phyloP scores from a whole-genome alignment of 495 filamentous ascomycete genomes.

The Daldinia concentrica region DNA sequence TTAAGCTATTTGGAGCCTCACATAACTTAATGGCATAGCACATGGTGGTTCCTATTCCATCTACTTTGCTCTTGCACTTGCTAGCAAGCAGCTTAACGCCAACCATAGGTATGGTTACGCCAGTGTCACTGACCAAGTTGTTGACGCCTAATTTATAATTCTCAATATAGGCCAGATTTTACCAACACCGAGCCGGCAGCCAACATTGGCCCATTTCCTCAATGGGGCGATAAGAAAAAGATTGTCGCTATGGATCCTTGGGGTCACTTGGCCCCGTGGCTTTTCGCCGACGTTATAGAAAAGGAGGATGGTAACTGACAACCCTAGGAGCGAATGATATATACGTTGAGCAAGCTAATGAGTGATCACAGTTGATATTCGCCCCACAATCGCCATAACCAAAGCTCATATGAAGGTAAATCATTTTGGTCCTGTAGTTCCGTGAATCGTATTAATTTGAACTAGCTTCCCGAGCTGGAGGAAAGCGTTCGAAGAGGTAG shows the following conservation, averaged over 20 bases:
- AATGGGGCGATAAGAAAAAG: conserved; percentile 92
- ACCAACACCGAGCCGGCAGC: conserved; percentile 93
- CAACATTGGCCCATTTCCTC: conserved; percentile 84
- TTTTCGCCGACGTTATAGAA: conserved; percentile 73
- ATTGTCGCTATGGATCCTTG: conserved; percentile 98
- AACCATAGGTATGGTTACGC: conserved; percentile 69
- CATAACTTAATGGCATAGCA: conserved; percentile 56
- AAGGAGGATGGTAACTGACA: conserved; percentile 63
- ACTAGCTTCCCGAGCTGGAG: conserved; percentile 82
- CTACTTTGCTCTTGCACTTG: conserved; percentile 93
- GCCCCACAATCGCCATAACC: conserved; percentile 93
- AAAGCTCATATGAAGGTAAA: conserved; percentile 89
- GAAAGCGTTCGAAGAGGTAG: conserved; percentile 82
- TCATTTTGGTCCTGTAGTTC: background rate
- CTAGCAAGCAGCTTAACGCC: conserved; percentile 83
- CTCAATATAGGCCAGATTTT: conserved; percentile 73
- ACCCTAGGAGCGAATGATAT: background rate
- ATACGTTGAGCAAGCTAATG: conserved; percentile 24
- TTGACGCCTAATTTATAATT: conserved; percentile 20
- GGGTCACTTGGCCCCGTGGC: conserved; percentile 87
- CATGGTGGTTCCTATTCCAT: conserved; percentile 98
- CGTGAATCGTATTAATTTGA: conserved; percentile 33
- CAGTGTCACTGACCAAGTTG: background rate
- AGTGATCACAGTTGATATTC: conserved; percentile 72
- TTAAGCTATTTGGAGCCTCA: background rate